Evolutionary conservation across 148 eudicot species (phyloP).

Genomic region (Chenopodium berlandieri): DNA sequence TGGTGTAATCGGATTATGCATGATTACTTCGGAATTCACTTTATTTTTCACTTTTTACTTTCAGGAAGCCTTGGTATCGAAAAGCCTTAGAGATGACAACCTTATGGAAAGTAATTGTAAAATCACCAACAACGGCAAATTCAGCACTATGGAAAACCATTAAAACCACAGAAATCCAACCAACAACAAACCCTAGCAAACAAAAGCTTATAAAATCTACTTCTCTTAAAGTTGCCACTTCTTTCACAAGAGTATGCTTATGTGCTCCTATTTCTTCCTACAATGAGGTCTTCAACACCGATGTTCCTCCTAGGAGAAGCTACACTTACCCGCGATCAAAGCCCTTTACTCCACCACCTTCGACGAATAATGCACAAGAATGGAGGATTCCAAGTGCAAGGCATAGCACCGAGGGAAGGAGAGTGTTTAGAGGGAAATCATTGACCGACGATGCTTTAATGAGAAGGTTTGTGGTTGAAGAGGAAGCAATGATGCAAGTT

Average conservation of each 20-base stretch:
- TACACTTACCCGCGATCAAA: constrained; percentile 75
- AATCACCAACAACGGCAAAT: constrained; percentile 42
- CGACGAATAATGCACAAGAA: constrained; percentile 26
- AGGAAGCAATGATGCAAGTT: constrained; percentile 83
- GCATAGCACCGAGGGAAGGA: constrained; percentile 60
- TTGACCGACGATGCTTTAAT: constrained; percentile 77
- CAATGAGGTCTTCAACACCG: constrained; percentile 62
- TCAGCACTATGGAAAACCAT: constrained; percentile 50
- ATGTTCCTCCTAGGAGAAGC: constrained; percentile 77
- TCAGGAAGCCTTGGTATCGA: constrained; percentile 93
- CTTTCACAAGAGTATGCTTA: constrained; percentile 79
- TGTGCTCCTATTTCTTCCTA: constrained; percentile 92
- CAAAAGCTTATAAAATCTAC: constrained; percentile 62
- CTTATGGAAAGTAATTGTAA: constrained; percentile 63
- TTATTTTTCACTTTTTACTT: background rate
- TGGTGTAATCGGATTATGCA: no score
- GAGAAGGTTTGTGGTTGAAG: constrained; percentile 91
- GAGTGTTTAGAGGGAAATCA: constrained; percentile 81
- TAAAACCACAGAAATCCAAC: constrained; percentile 35
- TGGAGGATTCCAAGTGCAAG: constrained; percentile 48
- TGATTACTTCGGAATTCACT: background rate
- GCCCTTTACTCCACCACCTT: constrained; percentile 29
- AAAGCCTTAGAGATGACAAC: constrained; percentile 77
- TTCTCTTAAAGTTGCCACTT: constrained; percentile 72
- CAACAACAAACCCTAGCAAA: constrained; percentile 36